Evolutionary conservation across 1,139 yeast genomes (phyloP), one percentile per base, ranked within the genome.

Genomic region (Suhomyces yuchorum): DNA sequence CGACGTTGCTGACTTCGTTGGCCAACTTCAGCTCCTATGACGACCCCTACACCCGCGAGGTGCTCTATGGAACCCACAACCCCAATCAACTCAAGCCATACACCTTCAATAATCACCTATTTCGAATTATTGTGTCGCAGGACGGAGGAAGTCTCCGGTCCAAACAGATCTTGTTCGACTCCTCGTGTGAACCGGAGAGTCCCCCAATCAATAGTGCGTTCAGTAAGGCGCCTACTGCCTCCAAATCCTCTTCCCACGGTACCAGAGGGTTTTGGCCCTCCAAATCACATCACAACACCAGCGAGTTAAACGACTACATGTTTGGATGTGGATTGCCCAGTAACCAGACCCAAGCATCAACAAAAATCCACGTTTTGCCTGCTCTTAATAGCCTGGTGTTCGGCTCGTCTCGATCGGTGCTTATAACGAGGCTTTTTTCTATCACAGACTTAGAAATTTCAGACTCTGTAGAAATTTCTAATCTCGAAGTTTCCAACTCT

Each of bases 271-370:
- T 60, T 35, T 34, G 58, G 12, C 48, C 62, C 3, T 59, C 68
- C 33, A 70, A 68, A 43, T 49, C 68, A 3, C 67, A 69, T 51
- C 82, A 80, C 53, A 69, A 73, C 32, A 54, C 65, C 9, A 65
- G 67, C 47, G 84, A 80, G 51, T 58, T 81, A 33, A 71, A 77
- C 41, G 77, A 77, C 50, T 78, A 72, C 54, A 77, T 80, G 79
- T 81, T 80, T 60, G 85, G 85, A 5, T 77, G 80, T 50, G 84
- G 84, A 0, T 61, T 80, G 32, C 81, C 83, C 12, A 65, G 78
- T 5, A 77, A 70, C 52, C 84, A 80, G 51, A 61, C 68, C n/a
- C 68, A 68, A 32, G 60, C 71, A 22, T 61, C 73, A 15, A 77
- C 81, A 2, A 81, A 80, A 52, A 57, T 80, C 8, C 84, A 80